Evolutionary conservation across 2,329 filamentous ascomycete genomes (phyloP).

Genomic region (Ceratocystis harringtonii): DNA sequence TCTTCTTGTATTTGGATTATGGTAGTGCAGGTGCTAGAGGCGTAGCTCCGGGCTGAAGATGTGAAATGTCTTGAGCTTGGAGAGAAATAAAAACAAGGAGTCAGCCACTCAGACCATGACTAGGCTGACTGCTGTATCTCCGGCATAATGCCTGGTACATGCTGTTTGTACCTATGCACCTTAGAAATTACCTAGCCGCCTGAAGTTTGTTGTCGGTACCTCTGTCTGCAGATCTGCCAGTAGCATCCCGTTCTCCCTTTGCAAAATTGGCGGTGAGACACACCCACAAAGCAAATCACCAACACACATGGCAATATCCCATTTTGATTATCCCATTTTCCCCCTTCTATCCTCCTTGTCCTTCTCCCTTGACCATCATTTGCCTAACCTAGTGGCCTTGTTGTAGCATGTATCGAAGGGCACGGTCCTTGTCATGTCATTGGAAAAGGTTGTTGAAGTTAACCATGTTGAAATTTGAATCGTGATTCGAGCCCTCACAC

Average conservation of each 20-base stretch:
- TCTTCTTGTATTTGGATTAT: not conserved
- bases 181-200: no score
- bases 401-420: not conserved
- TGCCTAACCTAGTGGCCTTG: not conserved
- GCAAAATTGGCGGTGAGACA: not conserved
- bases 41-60: not conserved
- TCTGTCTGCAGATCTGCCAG: not conserved
- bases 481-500: not conserved
- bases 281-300: not conserved
- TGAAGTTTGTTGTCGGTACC: not conserved
- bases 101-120: not conserved
- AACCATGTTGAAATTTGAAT: not conserved
- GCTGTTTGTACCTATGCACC: not conserved
- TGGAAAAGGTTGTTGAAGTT: not conserved
- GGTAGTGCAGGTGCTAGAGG: not conserved
- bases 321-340: not conserved
- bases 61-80: not conserved
- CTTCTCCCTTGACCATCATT: not conserved
- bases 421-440: constrained; percentile 1
- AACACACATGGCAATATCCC: not conserved
- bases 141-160: not conserved
- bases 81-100: not conserved
- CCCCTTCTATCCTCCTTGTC: not conserved
- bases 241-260: not conserved
- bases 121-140: not conserved